Base-by-base conservation (phyloP, 768 basidiomycete genomes). In the Boletus sensibilis region DNA sequence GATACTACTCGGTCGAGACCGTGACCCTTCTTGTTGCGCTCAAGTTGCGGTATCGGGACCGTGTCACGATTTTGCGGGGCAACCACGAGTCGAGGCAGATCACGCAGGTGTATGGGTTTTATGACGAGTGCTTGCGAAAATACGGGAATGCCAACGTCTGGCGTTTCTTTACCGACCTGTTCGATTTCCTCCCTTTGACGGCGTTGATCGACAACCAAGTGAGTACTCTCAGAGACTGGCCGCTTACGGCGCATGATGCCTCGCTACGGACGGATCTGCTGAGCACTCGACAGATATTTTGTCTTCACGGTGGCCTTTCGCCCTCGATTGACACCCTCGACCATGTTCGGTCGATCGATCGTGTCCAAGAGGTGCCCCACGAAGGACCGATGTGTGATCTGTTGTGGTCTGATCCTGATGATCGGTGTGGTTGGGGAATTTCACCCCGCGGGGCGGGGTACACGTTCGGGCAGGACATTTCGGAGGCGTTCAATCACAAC, bases 381-480 rank as follows among this genome's bases (percentile, higher is more conserved):
- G 97, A 99, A 77, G 97, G 97, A 4, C 97, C 97, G 20, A 99
- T 99, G 97, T 99, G 97, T 69, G 97, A 99, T 76, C 80, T 99
- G 53, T 83, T 99, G 59, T 99, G 97, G 97, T 98, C 95, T 50
- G 97, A 99, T 74, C 97, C 97, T 35, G 97, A 99, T 72, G 97
- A 98, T 76, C 90, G 96, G 54, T 97, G 94, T 72, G 97, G 97
- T 42, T 99, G 97, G 97, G 97, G 97, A 33, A 98, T 98, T 66
- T 96, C 94, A 67, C 97, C 97, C 29, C 90, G 97, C 71, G 97
- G 97, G 59, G 97, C 97, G 45, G 97, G 97, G 12, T 99, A 98
- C 74, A 98, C 96, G 12, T 99, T 99, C 71, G 97, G 97, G 40
- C 96, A 98, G 74, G 97, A 99, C 69, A 99, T 99, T 58, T 94